A percentile compares a stretch with the other conserved stretches of the same genome.
These are phyloP conservation scores for Boletus smithii DNA, from an alignment of 1,284 basidiomycete species.

Conservation along the genomic window DNA sequence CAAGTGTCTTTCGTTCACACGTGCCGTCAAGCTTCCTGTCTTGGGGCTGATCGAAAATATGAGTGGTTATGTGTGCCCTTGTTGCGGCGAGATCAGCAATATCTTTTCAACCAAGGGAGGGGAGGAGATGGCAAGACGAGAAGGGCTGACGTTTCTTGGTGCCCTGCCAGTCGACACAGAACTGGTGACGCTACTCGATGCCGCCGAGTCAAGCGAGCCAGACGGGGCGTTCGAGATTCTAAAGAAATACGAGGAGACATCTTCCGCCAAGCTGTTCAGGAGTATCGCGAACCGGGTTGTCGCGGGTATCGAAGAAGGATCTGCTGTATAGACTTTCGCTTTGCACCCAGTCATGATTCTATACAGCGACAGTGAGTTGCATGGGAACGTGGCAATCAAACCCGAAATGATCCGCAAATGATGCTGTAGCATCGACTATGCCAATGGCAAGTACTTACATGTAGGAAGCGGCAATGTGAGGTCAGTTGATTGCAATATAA, in stretches of 20 bases:
- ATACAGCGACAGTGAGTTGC: too few relatives aligned
- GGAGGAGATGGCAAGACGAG: slow-evolving; percentile 76
- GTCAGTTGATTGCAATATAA: too few relatives aligned
- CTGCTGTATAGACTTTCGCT: too few relatives aligned
- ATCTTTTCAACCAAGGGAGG: slow-evolving; percentile 96
- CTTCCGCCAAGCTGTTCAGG: slow-evolving; percentile 60
- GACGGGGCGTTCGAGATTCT: slow-evolving; percentile 45
- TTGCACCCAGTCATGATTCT: too few relatives aligned
- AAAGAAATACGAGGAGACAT: slow-evolving; percentile 54
- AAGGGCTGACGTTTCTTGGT: slow-evolving; percentile 80
- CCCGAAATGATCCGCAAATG: slow-evolving; percentile 8
- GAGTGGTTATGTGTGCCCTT: slow-evolving; percentile 97
- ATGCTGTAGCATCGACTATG: too few relatives aligned
- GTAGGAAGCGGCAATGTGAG: too few relatives aligned
- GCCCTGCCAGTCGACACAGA: slow-evolving; percentile 93
- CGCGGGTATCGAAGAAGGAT: slow-evolving; percentile 1
- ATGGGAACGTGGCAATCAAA: too few relatives aligned
- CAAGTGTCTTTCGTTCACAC: slow-evolving; percentile 95
- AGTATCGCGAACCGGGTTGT: slow-evolving; percentile 46
- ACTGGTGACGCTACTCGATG: slow-evolving; percentile 85
- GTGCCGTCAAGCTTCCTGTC: slow-evolving; percentile 83
- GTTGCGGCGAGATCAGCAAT: slow-evolving; percentile 90
- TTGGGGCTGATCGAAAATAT: slow-evolving; percentile 97
- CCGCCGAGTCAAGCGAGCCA: slow-evolving; percentile 39
- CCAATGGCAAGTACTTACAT: too few relatives aligned